Conservation (phyloP, 2,329 filamentous ascomycete species). For the Hortaea sp. region DNA sequence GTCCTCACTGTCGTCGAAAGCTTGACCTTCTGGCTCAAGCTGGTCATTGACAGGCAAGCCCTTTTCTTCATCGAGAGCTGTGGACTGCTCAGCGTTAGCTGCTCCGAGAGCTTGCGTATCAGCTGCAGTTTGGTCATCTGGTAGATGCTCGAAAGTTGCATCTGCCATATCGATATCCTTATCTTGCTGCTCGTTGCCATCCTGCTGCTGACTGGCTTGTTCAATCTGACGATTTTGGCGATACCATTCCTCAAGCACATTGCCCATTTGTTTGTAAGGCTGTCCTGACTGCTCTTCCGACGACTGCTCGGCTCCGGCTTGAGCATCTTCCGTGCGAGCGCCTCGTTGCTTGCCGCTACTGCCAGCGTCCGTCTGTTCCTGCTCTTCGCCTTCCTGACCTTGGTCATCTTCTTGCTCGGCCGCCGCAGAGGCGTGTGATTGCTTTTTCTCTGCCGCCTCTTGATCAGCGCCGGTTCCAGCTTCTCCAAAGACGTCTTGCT, state of each 20-base stretch:
- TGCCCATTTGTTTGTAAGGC: slow-evolving; percentile 88
- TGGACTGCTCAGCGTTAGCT: slow-evolving; percentile 76
- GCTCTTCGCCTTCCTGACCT: slow-evolving; percentile 23
- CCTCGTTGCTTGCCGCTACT: slow-evolving; percentile 28
- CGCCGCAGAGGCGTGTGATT: slow-evolving; percentile 38
- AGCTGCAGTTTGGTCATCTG: slow-evolving; percentile 68
- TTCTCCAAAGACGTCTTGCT: slow-evolving; percentile 35
- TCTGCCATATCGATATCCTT: slow-evolving; percentile 49
- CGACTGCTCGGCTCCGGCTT: slow-evolving; percentile 7
- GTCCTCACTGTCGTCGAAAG: slow-evolving; percentile 27
- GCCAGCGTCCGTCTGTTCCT: slow-evolving; percentile 27
- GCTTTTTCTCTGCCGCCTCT: slow-evolving; percentile 27
- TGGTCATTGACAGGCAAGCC: slow-evolving; percentile 60
- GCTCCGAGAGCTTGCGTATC: slow-evolving; percentile 88
- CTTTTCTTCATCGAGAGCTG: slow-evolving; percentile 78
- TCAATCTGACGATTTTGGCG: slow-evolving; percentile 77
- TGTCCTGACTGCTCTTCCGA: slow-evolving; percentile 32
- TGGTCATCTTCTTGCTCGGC: slow-evolving; percentile 30
- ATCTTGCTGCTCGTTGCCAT: slow-evolving; percentile 39
- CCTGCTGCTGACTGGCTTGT: slow-evolving; percentile 33
- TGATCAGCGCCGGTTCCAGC: slow-evolving; percentile 17
- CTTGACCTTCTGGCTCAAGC: slow-evolving; percentile 21
- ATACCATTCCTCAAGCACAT: slow-evolving; percentile 88
- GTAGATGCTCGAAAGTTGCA: slow-evolving; percentile 87
- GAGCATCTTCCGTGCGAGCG: slow-evolving; percentile 1